Conservation (phyloP, 2,329 filamentous ascomycete species). For the Diplodia corticola region DNA sequence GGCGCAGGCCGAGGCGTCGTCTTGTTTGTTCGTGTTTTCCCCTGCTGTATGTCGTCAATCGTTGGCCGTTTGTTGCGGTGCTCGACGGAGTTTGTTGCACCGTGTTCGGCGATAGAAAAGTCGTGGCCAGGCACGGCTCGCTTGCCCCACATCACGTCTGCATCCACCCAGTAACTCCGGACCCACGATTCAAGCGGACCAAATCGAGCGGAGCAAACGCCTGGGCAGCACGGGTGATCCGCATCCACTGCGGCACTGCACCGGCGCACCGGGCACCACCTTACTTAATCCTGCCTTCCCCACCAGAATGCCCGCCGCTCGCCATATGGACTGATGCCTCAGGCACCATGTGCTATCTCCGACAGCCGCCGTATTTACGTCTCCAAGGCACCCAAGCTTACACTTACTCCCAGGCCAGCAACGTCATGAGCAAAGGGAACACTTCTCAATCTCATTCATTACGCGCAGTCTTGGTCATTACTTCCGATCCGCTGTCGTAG, state of each 20-base stretch:
- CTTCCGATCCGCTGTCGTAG: neutral
- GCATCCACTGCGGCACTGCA: neutral
- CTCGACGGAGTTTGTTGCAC: neutral
- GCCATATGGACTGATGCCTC: neutral
- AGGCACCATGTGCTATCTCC: neutral
- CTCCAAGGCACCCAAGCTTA: neutral
- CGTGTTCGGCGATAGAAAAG: neutral
- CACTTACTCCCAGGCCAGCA: neutral
- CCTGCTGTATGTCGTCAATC: neutral
- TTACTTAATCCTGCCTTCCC: neutral
- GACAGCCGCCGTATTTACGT: constrained; percentile 1
- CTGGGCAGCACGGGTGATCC: neutral
- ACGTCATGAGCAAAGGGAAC: neutral
- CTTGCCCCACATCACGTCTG: neutral
- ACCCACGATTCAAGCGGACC: neutral
- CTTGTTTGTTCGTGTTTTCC: neutral
- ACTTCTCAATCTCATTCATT: neutral
- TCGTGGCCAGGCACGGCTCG: neutral
- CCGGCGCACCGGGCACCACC: neutral
- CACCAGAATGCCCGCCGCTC: neutral
- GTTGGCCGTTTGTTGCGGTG: neutral
- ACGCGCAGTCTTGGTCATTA: neutral
- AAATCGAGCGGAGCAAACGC: neutral
- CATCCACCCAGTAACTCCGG: neutral
- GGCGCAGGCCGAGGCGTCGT: neutral